Percentiles rank a stretch among this genome's conserved stretches.
phyloP scores from a whole-genome alignment of 2,329 filamentous ascomycete genomes.

The Calonectria pseudoturangicola region DNA sequence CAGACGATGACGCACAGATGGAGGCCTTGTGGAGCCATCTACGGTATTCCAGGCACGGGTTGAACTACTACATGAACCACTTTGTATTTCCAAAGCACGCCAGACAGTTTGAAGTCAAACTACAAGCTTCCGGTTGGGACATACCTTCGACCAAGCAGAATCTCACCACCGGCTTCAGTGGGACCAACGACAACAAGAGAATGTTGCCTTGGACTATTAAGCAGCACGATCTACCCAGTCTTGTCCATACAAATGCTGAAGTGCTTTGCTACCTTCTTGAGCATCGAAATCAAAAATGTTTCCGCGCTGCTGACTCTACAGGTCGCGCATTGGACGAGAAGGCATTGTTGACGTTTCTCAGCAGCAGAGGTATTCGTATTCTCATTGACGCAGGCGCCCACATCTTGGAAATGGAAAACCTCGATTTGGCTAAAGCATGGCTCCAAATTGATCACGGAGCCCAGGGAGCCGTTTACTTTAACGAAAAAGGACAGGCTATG shows the following conservation, averaged over 20 bases:
- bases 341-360: conserved; percentile 57
- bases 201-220: conserved; percentile 77
- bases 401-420: conserved; percentile 77
- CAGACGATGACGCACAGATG: conserved; percentile 73
- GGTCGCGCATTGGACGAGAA: conserved; percentile 61
- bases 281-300: conserved; percentile 68
- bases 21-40: conserved; percentile 70
- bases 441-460: conserved; percentile 66
- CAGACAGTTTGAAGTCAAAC: conserved; percentile 77
- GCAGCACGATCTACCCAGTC: conserved; percentile 74
- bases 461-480: conserved; percentile 73
- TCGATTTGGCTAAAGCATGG: conserved; percentile 69
- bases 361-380: conserved; percentile 64
- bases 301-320: conserved; percentile 50
- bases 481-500: conserved; percentile 48
- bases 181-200: conserved; percentile 79
- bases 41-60: conserved; percentile 64
- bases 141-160: conserved; percentile 69
- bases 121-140: conserved; percentile 82
- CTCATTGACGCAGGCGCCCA: conserved; percentile 80
- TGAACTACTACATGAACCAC: conserved; percentile 78
- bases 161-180: conserved; percentile 81
- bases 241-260: conserved; percentile 78
- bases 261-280: conserved; percentile 76
- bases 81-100: conserved; percentile 80